Evolutionary conservation across 306 rosid species (phyloP), one percentile per base, ranked within the genome.

Genomic region (Castanea sativa): DNA sequence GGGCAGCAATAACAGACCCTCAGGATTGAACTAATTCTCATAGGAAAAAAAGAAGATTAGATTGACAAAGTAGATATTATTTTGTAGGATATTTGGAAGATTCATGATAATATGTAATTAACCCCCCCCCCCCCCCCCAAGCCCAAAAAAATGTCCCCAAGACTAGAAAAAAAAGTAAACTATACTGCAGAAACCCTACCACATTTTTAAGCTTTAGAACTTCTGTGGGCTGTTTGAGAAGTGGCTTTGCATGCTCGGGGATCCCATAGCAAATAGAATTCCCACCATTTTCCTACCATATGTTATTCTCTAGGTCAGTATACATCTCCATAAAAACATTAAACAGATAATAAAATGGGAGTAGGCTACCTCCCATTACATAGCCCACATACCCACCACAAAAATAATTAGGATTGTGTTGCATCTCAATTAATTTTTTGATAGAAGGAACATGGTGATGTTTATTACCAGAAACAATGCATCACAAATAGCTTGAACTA

Each of bases 191-290:
- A 72, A 13, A 10, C 4, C 85, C 41, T 93, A 95, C 99, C 99
- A 95, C 92, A 82, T 91, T 85, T 80, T 87, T 90, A 69, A 95
- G 89, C 89, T 89, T 90, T 55, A 95, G 75, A 75, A 95, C 90
- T 78, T 82, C 80, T 15, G 96, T 90, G 5, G 99, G 89, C 83
- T 82, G 86, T 84, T 83, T 80, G 60, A 93, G 96, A 76, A 95
- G 92, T 60, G 93, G 88, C 88, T 83, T 87, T 74, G 95, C 96
- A 82, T 85, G 93, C 78, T 93, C 94, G 19, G 98, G 97, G 85
- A 91, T 84, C 70, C 71, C 85, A 90, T 95, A 89, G 67, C 88
- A 72, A 29, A 89, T 85, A 41, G 80, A 80, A 77, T 56, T 68
- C 27, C 77, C 88, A 35, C 32, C 80, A 85, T 73, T 86, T 83